Percentiles rank a stretch among this genome's conserved stretches.
These are phyloP conservation scores for Agroathelia rolfsii DNA, from an alignment of 1,284 basidiomycete species.

Conservation along the genomic window DNA sequence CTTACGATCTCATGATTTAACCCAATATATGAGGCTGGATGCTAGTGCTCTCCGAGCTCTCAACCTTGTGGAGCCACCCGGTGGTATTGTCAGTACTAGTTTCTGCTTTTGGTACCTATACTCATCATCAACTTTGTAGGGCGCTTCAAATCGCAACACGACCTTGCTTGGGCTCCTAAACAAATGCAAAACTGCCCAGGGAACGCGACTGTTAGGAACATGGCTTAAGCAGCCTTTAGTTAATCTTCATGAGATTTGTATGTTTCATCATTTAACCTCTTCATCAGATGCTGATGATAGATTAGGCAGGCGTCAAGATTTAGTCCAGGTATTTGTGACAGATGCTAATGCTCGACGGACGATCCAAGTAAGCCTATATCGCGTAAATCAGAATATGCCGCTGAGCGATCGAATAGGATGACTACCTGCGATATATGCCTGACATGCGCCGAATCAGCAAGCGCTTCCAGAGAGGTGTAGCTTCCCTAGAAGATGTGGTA, in stretches of 20 bases:
- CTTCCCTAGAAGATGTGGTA: constrained; percentile 91
- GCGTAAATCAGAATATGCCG: constrained; percentile 2
- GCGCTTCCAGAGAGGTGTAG: constrained; percentile 79
- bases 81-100: constrained; percentile 33
- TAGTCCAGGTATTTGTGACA: constrained; percentile 83
- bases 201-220: constrained; percentile 79
- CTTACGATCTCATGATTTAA: constrained; percentile 82
- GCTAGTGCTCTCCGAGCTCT: constrained; percentile 90
- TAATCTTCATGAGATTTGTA: constrained; percentile 82
- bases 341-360: constrained; percentile 65
- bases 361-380: constrained; percentile 47
- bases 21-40: constrained; percentile 93
- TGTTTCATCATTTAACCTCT: constrained; percentile 1
- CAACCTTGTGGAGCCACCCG: constrained; percentile 72
- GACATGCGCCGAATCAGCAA: constrained; percentile 93
- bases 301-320: constrained; percentile 75
- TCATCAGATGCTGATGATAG: not conserved
- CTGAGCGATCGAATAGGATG: constrained; percentile 49
- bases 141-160: constrained; percentile 60
- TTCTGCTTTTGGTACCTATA: constrained; percentile 1
- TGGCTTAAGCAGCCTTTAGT: constrained; percentile 98
- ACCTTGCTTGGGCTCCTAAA: constrained; percentile 88
- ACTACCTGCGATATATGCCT: constrained; percentile 85
- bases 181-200: constrained; percentile 94
- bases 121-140: constrained; percentile 21